phyloP scores from a whole-genome alignment of 768 basidiomycete species.

The Leccinum disarticulatum region DNA sequence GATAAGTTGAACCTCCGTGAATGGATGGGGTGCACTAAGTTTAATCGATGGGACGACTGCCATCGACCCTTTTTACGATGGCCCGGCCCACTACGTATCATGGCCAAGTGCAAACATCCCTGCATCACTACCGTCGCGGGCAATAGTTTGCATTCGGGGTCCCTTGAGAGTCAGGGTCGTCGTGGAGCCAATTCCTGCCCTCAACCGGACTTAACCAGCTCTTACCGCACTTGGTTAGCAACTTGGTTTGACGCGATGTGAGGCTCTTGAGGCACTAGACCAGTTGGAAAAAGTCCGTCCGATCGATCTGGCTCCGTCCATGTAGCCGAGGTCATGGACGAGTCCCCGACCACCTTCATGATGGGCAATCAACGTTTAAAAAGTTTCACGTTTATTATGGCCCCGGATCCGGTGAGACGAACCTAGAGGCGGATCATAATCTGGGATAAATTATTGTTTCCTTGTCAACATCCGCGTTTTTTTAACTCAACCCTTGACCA shows the following conservation, averaged over 20 bases:
- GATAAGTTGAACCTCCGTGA: no score
- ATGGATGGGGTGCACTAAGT: not conserved
- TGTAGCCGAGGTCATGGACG: not conserved
- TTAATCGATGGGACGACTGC: not conserved
- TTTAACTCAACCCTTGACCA: slow-evolving; percentile 4
- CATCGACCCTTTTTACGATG: not conserved
- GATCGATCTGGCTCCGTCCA: not conserved
- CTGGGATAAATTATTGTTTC: slow-evolving; percentile 17
- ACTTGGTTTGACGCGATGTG: not conserved
- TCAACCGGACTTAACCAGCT: not conserved
- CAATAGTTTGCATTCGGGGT: not conserved
- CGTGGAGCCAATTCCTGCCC: not conserved
- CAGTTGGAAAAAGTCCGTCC: not conserved
- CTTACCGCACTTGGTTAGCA: not conserved
- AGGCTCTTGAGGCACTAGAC: not conserved
- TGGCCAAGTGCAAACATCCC: not conserved
- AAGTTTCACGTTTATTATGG: not conserved
- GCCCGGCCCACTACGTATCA: not conserved
- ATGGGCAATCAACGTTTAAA: not conserved
- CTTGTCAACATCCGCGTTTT: slow-evolving; percentile 14
- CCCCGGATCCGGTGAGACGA: not conserved
- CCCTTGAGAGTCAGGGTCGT: slow-evolving; percentile 1
- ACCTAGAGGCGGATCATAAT: not conserved
- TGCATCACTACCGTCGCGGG: not conserved
- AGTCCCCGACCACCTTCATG: not conserved